phyloP scores from a whole-genome alignment of 2,329 filamentous ascomycete species.

The Colletotrichum viniferum region DNA sequence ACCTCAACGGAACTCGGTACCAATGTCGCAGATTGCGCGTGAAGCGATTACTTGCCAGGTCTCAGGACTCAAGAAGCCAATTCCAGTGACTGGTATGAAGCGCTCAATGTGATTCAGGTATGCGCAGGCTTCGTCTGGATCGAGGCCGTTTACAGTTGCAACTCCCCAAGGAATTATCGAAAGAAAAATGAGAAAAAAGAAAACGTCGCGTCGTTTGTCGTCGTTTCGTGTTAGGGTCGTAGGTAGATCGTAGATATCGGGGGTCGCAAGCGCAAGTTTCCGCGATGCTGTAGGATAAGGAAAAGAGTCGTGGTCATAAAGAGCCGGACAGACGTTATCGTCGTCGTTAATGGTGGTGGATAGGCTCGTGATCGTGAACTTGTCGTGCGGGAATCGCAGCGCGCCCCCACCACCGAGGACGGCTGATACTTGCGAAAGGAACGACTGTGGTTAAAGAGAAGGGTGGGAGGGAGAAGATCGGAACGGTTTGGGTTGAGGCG shows the following conservation, averaged over 20 bases:
- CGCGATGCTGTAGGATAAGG: conserved; percentile 7
- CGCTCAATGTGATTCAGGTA: background rate
- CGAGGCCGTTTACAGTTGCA: background rate
- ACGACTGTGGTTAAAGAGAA: conserved; percentile 19
- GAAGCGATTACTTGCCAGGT: background rate
- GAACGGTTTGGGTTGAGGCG: conserved; percentile 19
- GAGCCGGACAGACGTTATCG: background rate
- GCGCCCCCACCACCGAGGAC: conserved; percentile 22
- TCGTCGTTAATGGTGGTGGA: conserved; percentile 4
- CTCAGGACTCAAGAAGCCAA: background rate
- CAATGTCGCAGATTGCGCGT: background rate
- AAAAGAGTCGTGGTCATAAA: background rate
- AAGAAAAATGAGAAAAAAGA: background rate
- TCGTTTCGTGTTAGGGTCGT: conserved; percentile 13
- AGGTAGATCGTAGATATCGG: background rate
- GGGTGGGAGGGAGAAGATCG: conserved; percentile 17
- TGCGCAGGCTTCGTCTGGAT: conserved; percentile 8
- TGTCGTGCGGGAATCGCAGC: conserved; percentile 12
- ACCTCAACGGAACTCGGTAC: background rate
- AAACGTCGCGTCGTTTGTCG: conserved; percentile 1
- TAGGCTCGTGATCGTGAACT: conserved; percentile 3
- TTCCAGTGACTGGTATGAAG: background rate
- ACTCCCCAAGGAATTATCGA: background rate
- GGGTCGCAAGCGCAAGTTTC: background rate
- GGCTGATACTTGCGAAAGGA: conserved; percentile 22